Evolutionary conservation across 176 grass and related monocot genomes (phyloP).

Genomic region (Triticum timopheevii): DNA sequence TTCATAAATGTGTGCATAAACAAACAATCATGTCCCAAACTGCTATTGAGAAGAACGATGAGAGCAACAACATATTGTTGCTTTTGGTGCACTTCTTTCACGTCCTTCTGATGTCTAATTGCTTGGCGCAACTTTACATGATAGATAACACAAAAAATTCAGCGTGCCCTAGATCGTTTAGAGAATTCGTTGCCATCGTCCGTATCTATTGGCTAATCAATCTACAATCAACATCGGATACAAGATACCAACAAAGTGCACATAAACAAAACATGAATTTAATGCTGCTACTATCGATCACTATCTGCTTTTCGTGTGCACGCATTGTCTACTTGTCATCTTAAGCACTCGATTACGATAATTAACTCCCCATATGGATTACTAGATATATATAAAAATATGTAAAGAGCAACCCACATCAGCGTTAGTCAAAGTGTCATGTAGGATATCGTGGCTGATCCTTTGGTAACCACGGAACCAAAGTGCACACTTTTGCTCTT

Average conservation of each 20-base stretch:
- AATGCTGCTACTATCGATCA: neutral
- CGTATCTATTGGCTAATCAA: neutral
- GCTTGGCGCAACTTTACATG: too few species aligned
- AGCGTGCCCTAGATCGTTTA: too few species aligned
- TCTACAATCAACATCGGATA: neutral
- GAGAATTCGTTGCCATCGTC: neutral
- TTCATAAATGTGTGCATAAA: too few species aligned
- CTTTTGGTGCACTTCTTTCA: neutral
- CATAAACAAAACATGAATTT: neutral
- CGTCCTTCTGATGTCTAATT: neutral
- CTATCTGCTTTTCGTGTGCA: neutral
- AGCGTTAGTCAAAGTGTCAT: neutral
- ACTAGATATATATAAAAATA: neutral
- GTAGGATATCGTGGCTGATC: neutral
- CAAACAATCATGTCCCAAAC: neutral
- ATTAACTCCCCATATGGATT: neutral
- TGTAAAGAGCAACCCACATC: neutral
- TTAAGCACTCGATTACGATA: neutral
- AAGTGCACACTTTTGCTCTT: neutral
- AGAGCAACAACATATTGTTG: neutral
- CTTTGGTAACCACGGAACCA: neutral
- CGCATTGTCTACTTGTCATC: neutral
- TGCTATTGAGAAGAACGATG: neutral
- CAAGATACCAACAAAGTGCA: neutral
- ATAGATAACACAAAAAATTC: too few species aligned